Base-by-base conservation (phyloP, 2,329 filamentous ascomycete genomes). In the Juglanconis oblonga region DNA sequence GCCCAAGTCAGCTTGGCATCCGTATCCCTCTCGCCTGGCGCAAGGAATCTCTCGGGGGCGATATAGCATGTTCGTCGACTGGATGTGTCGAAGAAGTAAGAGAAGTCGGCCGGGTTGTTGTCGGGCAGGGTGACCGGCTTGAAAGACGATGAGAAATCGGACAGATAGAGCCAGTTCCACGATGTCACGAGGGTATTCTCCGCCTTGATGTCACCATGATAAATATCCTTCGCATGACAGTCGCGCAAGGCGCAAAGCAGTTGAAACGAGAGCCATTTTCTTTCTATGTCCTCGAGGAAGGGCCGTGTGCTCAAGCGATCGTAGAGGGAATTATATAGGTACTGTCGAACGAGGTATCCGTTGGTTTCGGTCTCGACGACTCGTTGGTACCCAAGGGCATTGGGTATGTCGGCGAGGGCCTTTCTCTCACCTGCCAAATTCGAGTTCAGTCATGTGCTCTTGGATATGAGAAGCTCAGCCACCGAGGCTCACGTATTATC, bases 81-180 rank as follows among this genome's bases (percentile, higher is more conserved):
- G 4, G 93, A 96, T 0, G 91, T 92, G 69, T 99, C 95, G 68
- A 98, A 99, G 72, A 94, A 99, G 74, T 97, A 98, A 1, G 93
- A 97, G 70, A 98, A 99, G 69, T 98, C 92, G 14, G 92, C 93
- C 1, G 95, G 95, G 69, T 99, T 98, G 69, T 99, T 93, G 73
- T 97, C 94, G 3, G 95, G 95, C 3, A 99, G 80, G 73, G 92
- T 91, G 5, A 93, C 91, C 10, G 93, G 95, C 71, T 99, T 99
- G 78, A 96, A 98, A 0, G 91, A 89, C 0, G 94, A 92, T 4
- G 94, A 97, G 73, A 98, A 99, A 73, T 99, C 95, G n/a, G 93
- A 89, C 42, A 99, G 82, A 72, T 98, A 99, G 2, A 99, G 82
- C 95, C 96, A 99, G 77, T 98, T 97, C 95, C 95, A 99, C 6